Conservation (phyloP, 2,329 filamentous ascomycete genomes). For the Botrytis hyacinthi region DNA sequence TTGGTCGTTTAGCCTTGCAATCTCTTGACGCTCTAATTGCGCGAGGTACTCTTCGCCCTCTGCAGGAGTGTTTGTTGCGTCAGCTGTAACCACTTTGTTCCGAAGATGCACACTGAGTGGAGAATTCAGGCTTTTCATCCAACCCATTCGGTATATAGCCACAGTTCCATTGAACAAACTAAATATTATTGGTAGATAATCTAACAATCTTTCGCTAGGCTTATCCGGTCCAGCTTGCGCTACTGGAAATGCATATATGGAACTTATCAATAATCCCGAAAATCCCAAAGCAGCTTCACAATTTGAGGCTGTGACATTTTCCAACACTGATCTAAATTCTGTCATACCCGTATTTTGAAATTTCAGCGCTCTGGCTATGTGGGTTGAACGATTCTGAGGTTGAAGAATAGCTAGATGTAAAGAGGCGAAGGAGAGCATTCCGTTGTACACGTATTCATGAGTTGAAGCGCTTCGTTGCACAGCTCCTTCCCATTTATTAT, state of each 20-base stretch:
- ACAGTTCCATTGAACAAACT: constrained; percentile 16
- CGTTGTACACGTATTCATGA: constrained; percentile 16
- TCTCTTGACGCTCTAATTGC: not conserved
- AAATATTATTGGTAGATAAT: constrained; percentile 1
- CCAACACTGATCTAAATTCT: not conserved
- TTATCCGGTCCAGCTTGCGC: not conserved
- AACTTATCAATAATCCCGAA: constrained; percentile 10
- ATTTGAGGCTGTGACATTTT: not conserved
- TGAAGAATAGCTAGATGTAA: constrained; percentile 12
- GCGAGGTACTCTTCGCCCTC: constrained; percentile 10
- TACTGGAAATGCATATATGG: constrained; percentile 16
- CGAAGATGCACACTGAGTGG: not conserved
- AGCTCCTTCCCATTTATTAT: constrained; percentile 7
- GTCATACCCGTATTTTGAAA: constrained; percentile 13
- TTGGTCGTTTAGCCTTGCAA: not conserved
- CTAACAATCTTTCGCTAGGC: constrained; percentile 1
- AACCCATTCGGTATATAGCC: constrained; percentile 16
- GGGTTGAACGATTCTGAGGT: not conserved
- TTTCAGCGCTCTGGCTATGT: constrained; percentile 6
- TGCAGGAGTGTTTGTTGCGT: not conserved
- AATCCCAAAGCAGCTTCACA: constrained; percentile 13
- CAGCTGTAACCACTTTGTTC: not conserved
- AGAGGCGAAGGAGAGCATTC: constrained; percentile 16
- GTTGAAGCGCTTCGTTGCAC: constrained; percentile 2
- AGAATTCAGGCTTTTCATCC: constrained; percentile 7